A percentile compares a stretch with the other conserved stretches of the same genome.
Conservation (phyloP, 371 early-diverging fungal genomes). For the Nematocida sp. region DNA sequence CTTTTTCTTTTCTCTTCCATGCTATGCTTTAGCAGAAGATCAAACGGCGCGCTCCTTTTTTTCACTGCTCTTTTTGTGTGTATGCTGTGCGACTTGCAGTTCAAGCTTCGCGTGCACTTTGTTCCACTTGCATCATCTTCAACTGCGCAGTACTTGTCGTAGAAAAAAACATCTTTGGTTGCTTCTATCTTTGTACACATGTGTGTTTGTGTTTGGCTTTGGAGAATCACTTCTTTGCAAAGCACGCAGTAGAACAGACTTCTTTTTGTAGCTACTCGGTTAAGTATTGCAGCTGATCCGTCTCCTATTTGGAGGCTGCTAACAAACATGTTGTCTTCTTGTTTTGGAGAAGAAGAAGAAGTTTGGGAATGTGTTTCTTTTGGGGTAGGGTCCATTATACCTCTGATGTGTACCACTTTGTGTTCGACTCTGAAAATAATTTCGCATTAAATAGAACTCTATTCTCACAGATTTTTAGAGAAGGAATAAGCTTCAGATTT, state of each 20-base stretch:
- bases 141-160: constrained; percentile 38
- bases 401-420: no score
- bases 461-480: no score
- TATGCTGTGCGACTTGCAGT: constrained; percentile 34
- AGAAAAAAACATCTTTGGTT: constrained; percentile 1
- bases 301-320: neutral
- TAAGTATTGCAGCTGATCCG: neutral
- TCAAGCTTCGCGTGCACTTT: constrained; percentile 32
- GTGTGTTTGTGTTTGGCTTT: neutral
- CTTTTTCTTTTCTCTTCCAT: constrained; percentile 38
- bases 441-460: no score
- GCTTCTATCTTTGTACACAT: neutral
- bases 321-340: neutral
- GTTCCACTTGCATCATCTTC: neutral
- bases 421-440: no score
- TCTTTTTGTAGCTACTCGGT: constrained; percentile 5
- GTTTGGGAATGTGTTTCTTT: neutral
- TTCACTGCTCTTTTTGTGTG: constrained; percentile 31
- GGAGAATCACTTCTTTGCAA: constrained; percentile 41
- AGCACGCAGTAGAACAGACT: constrained; percentile 14
- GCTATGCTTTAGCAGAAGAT: constrained; percentile 22
- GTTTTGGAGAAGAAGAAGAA: neutral
- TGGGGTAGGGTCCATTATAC: no score
- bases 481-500: no score
- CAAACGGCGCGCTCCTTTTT: constrained; percentile 26